phyloP scores from a whole-genome alignment of 257 asterid genomes.

The Solanum ossicruentum region DNA sequence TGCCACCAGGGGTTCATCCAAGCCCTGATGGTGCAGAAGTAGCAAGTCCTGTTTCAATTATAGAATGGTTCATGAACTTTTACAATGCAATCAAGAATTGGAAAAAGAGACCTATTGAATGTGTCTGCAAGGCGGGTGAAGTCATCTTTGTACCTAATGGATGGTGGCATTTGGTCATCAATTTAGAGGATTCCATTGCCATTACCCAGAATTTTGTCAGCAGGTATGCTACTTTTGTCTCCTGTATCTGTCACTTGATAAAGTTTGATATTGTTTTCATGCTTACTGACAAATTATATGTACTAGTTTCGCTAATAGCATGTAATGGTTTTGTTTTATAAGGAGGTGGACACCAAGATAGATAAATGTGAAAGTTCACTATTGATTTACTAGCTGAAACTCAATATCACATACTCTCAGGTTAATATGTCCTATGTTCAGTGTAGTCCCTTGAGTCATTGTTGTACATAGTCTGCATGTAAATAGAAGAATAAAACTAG shows the following conservation, averaged over 20 bases:
- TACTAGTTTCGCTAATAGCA: background rate
- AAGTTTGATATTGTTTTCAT: background rate
- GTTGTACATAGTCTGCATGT: background rate
- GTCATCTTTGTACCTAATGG: conserved; percentile 92
- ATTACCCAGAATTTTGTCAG: conserved; percentile 91
- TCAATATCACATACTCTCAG: background rate
- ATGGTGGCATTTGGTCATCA: conserved; percentile 99
- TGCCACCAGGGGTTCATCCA: conserved; percentile 96
- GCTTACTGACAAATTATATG: background rate
- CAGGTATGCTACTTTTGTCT: conserved; percentile 38
- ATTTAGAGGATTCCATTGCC: conserved; percentile 89
- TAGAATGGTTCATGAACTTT: conserved; percentile 98
- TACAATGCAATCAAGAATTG: conserved; percentile 51
- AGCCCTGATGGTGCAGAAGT: conserved; percentile 98
- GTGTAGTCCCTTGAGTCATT: background rate
- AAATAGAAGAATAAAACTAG: background rate
- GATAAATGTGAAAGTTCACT: background rate
- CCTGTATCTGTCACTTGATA: background rate
- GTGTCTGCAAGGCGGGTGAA: conserved; percentile 92
- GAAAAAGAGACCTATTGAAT: conserved; percentile 71
- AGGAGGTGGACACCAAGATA: background rate
- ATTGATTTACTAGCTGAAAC: background rate
- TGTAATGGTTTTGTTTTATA: background rate
- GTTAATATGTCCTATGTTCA: background rate
- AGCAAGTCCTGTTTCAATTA: conserved; percentile 92